Evolutionary conservation across 345 rosid genomes (phyloP), one percentile per base, ranked within the genome.

Genomic region (Euphorbia lathyris): DNA sequence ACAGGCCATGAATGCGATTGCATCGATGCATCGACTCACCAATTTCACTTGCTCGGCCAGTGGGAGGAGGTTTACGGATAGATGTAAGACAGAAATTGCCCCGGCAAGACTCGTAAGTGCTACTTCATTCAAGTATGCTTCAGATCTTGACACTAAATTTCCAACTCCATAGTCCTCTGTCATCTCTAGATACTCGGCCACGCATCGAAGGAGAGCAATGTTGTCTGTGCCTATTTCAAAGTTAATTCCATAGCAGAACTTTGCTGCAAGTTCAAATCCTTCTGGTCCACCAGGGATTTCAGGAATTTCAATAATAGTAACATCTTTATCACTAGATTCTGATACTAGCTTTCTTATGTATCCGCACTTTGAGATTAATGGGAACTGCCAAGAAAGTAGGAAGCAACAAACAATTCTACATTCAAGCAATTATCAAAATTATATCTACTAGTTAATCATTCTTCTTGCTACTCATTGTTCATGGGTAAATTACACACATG

Each of bases 221-320:
- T 93, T 93, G 70, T 86, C 88, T 6, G 91, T 80, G 74, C 78
- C 73, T 64, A 93, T 91, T 76, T 91, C 98, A 29, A 93, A 93
- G 70, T 89, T 87, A 72, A 93, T 93, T 70, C 97, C 97, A 23
- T 91, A 93, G 25, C 96, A 93, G 86, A 91, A 93, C 67, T 93
- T 91, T 16, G 97, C 90, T 5, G 97, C 92, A 19, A 91, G 83
- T 77, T 93, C 98, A 68, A 91, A 91, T 69, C 92, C 87, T 65
- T 87, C 88, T 19, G 88, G 77, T 30, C 94, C 93, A 1, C 96
- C 98, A 0, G 97, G 92, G 50, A 86, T 65, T 32, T 83, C 86
- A 26, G 80, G 87, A 59, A 91, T 78, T 48, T 82, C 77, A 20
- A 89, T 80, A 34, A 67, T 80, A 13, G 87, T 69, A 45, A 84